A percentile compares a stretch with the other conserved stretches of the same genome.
phyloP scores from a whole-genome alignment of 495 filamentous ascomycete genomes.

The Aspergillus ostianus region DNA sequence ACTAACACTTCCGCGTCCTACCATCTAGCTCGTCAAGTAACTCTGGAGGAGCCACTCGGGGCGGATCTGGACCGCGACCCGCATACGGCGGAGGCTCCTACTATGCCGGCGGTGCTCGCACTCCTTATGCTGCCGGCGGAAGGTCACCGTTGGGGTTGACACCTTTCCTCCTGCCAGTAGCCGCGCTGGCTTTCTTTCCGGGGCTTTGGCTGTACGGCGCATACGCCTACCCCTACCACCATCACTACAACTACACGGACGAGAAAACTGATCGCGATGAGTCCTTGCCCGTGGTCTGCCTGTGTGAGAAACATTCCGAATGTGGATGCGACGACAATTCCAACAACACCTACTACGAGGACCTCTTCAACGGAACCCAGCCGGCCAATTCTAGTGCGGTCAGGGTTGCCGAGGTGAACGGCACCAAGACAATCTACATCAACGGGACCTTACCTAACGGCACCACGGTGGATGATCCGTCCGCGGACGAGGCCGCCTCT shows the following conservation, averaged over 20 bases:
- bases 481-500: slow-evolving; percentile 11
- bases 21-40: slow-evolving; percentile 35
- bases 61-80: slow-evolving; percentile 62
- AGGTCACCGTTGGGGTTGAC: slow-evolving; percentile 56
- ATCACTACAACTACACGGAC: slow-evolving; percentile 54
- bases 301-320: slow-evolving; percentile 65
- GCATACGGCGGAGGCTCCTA: slow-evolving; percentile 65
- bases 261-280: slow-evolving; percentile 53
- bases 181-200: slow-evolving; percentile 57
- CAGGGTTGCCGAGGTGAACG: slow-evolving; percentile 64
- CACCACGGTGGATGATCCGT: slow-evolving; percentile 61
- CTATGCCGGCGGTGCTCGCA: slow-evolving; percentile 73
- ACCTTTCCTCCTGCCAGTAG: slow-evolving; percentile 56
- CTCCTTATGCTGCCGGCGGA: slow-evolving; percentile 65
- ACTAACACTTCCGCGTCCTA: not conserved
- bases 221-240: slow-evolving; percentile 68
- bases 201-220: slow-evolving; percentile 55
- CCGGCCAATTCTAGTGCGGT: slow-evolving; percentile 63
- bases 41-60: slow-evolving; percentile 61
- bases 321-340: slow-evolving; percentile 85
- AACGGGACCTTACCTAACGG: slow-evolving; percentile 87
- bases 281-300: slow-evolving; percentile 68
- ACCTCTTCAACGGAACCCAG: slow-evolving; percentile 66
- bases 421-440: slow-evolving; percentile 70
- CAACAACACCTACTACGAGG: slow-evolving; percentile 54